Percentiles rank a stretch among this genome's conserved stretches.
phyloP scores from a whole-genome alignment of 2,329 filamentous ascomycete species.

The Verticillium klebahnii region DNA sequence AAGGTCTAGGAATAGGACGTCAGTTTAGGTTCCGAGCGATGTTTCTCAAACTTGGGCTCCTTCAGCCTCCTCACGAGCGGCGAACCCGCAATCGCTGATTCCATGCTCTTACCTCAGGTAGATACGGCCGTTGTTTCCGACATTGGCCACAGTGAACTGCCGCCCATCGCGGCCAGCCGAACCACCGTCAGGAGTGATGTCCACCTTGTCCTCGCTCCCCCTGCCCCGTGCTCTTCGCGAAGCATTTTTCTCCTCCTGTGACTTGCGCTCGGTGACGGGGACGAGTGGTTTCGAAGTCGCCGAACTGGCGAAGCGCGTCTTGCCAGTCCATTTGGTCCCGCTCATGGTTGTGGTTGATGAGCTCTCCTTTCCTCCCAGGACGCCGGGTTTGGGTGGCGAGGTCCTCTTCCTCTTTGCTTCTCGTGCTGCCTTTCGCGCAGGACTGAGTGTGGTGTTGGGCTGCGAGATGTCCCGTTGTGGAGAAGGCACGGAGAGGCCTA shows the following conservation, averaged over 20 bases:
- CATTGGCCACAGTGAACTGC: constrained; percentile 76
- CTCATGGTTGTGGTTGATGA: neutral
- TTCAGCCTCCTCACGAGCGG: neutral
- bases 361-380: constrained; percentile 15
- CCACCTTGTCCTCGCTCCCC: constrained; percentile 49
- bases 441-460: constrained; percentile 5
- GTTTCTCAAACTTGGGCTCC: neutral
- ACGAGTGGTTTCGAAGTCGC: constrained; percentile 32
- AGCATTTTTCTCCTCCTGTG: constrained; percentile 33
- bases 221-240: constrained; percentile 41
- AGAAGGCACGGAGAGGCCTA: neutral
- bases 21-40: constrained; percentile 8
- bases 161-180: constrained; percentile 61
- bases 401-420: constrained; percentile 11
- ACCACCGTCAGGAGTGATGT: constrained; percentile 55
- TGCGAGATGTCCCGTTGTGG: constrained; percentile 5
- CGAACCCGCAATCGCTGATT: neutral
- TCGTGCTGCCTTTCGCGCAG: constrained; percentile 5
- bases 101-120: constrained; percentile 63
- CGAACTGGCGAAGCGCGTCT: constrained; percentile 18
- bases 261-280: constrained; percentile 41
- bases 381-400: constrained; percentile 13
- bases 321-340: constrained; percentile 16
- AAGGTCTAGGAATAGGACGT: constrained; percentile 40
- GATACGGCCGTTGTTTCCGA: constrained; percentile 78